Evolutionary conservation across 1,284 basidiomycete genomes (phyloP).

Genomic region (Amanita bisporigera): DNA sequence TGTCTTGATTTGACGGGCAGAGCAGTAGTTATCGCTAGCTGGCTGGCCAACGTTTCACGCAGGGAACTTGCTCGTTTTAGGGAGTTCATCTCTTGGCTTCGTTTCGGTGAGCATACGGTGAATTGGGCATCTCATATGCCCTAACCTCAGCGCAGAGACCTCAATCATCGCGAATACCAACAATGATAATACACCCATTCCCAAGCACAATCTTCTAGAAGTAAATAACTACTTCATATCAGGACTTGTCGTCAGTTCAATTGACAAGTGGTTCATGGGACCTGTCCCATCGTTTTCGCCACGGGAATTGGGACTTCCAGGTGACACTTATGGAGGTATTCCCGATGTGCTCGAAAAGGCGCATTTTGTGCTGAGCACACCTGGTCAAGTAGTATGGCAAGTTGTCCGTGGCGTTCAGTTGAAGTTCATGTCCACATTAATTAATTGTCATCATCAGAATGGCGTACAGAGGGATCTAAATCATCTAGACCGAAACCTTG

Average conservation of each 20-base stretch:
- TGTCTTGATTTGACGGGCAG: conserved; percentile 59
- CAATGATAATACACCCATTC: conserved; percentile 53
- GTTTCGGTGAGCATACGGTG: conserved; percentile 59
- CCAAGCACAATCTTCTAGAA: conserved; percentile 77
- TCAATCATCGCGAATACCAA: conserved; percentile 45
- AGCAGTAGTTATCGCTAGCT: conserved; percentile 66
- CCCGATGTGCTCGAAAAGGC: conserved; percentile 53
- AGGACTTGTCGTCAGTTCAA: conserved; percentile 67
- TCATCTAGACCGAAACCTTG: conserved; percentile 71
- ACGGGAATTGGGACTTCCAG: conserved; percentile 57
- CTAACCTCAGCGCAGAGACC: conserved; percentile 9
- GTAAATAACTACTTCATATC: conserved; percentile 79
- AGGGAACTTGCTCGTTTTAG: conserved; percentile 71
- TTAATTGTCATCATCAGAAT: conserved; percentile 48
- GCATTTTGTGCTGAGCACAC: conserved; percentile 52
- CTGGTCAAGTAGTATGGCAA: conserved; percentile 50
- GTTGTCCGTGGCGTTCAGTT: conserved; percentile 45
- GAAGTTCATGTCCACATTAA: conserved; percentile 29
- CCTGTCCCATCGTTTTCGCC: conserved; percentile 61
- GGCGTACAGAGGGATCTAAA: conserved; percentile 55
- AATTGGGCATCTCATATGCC: not conserved
- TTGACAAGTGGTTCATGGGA: conserved; percentile 81
- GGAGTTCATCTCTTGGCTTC: conserved; percentile 80
- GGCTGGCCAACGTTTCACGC: conserved; percentile 69
- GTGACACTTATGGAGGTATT: conserved; percentile 46